A percentile compares a stretch with the other conserved stretches of the same genome.
Conservation (phyloP, 2,329 filamentous ascomycete species). For the Calonectria montana region DNA sequence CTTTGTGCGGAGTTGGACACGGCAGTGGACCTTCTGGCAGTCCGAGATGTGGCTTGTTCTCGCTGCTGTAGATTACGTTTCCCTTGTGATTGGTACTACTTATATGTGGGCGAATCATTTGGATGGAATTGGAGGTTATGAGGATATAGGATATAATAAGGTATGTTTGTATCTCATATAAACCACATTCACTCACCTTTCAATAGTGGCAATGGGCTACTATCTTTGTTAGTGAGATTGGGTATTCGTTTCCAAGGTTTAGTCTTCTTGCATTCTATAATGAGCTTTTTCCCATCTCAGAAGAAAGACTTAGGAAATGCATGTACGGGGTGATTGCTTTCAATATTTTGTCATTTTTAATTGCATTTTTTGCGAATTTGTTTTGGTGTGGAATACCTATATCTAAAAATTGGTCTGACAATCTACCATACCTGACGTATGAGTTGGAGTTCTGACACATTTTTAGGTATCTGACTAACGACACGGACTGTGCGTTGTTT, state of each 20-base stretch:
- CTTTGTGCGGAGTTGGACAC: neutral
- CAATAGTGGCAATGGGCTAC: neutral
- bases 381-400: neutral
- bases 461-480: neutral
- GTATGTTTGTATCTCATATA: neutral
- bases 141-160: neutral
- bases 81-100: neutral
- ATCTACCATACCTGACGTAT: no score
- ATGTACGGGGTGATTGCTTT: neutral
- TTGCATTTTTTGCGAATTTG: neutral
- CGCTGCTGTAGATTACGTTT: neutral
- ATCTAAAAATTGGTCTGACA: neutral
- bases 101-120: neutral
- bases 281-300: neutral
- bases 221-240: neutral
- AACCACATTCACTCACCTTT: neutral
- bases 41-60: neutral
- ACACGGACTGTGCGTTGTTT: neutral
- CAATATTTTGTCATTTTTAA: neutral
- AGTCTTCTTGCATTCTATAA: neutral
- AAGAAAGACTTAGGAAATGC: neutral
- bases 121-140: neutral
- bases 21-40: neutral
- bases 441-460: no score
- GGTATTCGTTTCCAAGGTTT: neutral